Evolutionary conservation across 345 rosid species (phyloP), one percentile per base, ranked within the genome.

Genomic region (Carallia pectinifolia): DNA sequence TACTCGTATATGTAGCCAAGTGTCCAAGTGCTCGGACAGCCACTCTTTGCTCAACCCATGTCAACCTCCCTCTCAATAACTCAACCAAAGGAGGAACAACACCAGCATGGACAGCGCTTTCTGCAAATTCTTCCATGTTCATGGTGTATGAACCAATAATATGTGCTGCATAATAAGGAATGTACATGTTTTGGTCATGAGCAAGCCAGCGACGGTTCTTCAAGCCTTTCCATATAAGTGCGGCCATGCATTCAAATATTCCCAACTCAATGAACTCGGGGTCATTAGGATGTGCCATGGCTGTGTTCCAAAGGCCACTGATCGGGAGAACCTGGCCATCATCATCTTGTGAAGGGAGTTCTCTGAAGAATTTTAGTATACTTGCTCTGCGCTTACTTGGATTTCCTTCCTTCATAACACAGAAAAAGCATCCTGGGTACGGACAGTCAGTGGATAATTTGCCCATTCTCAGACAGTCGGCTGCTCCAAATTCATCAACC

Each of bases 251-350:
- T 76, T 92, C 98, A 40, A 96, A 96, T 64, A 92, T 96, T 54
- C 99, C 99, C 53, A 96, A 84, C 76, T 92, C 95, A 2, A 96
- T 89, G 77, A 96, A 96, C 77, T 96, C 99, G 0, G 98, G 97
- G 70, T 96, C 98, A 64, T 96, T 92, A 15, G 99, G 99, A 78
- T 96, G 98, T 29, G 99, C 98, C 99, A 92, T 96, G 54, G 99
- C 99, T 61, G 99, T 96, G 85, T 96, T 96, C 99, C 99, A 96
- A 36, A 96, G 91, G 53, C 99, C 99, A 69, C 99, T 96, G 65
- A 96, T 92, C 16, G 99, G 97, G 65, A 96, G 95, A 68, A 96
- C 99, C 79, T 92, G 99, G 58, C 95, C 98, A 75, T 95, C 96
- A 67, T 89, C 97, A 74, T 95, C 98, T 67, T 90, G 97, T 30